A percentile compares a stretch with the other conserved stretches of the same genome.
phyloP scores from a whole-genome alignment of 805 yeast genomes.

The Tetrapisispora namnaoensis region DNA sequence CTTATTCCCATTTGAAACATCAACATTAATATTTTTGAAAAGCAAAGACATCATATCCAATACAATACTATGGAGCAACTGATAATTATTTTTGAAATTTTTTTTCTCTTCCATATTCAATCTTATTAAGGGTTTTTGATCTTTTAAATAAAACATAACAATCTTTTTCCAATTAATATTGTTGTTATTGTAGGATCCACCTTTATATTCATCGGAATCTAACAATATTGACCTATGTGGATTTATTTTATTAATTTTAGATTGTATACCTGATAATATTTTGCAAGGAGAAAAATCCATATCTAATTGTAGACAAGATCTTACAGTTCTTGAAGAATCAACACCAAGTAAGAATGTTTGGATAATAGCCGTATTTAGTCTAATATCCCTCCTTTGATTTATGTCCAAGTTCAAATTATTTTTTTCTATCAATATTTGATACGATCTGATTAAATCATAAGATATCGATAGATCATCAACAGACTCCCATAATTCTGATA shows the following conservation, averaged over 20 bases:
- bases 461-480: conserved; percentile 19
- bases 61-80: conserved; percentile 6
- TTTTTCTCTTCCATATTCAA: conserved; percentile 2
- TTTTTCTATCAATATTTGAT: conserved; percentile 22
- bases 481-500: conserved; percentile 17
- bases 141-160: conserved; percentile 34
- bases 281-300: conserved; percentile 62
- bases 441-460: conserved; percentile 13
- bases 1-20: conserved; percentile 5
- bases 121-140: conserved; percentile 32
- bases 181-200: background rate
- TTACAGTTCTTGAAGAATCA: conserved; percentile 41
- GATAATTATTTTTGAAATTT: conserved; percentile 12
- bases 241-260: conserved; percentile 33
- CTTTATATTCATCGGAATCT: conserved; percentile 34
- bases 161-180: conserved; percentile 27
- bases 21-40: conserved; percentile 3
- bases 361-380: conserved; percentile 28
- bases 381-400: conserved; percentile 21
- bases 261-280: conserved; percentile 41
- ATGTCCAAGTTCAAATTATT: conserved; percentile 18
- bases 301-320: conserved; percentile 67
- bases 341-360: conserved; percentile 44
- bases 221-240: conserved; percentile 34
- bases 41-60: conserved; percentile 6